Base-by-base conservation (phyloP, 31 red algal genomes). In the Odonthalia washingtoniensis region DNA sequence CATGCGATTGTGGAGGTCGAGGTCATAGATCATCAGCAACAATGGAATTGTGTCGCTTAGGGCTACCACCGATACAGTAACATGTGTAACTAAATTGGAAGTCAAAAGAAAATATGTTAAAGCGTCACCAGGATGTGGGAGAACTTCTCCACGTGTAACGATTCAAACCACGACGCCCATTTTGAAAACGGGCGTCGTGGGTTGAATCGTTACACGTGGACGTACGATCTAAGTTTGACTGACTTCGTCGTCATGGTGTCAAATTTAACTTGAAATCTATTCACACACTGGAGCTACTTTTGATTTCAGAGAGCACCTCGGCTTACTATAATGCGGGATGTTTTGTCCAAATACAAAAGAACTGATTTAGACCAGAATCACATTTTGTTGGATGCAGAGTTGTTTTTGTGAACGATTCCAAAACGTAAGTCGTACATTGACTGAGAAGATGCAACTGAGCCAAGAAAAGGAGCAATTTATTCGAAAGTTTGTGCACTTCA, bases 201-300 rank as follows among this genome's bases (percentile, higher is more conserved):
- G 73, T 77, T 12, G 37, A 45, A 33, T 36, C 33, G 9, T n/a
- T 77, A 24, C 36, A 77, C 9, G 4, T 77, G 1, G 33, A 45
- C 9, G 46, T 46, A 31, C 39, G 40, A 6, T 27, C 27, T 0
- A 63, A 82, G 37, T 82, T 82, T 70, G 79, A 82, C 21, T 17
- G 79, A 1, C 62, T 82, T 3, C 63, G 61, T 1, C 65, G 68
- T n/a, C 18, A 44, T 1, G 79, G 79, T 24, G 79, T 68, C 2
- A 82, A 82, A 6, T 82, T 82, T 26, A 69, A 3, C 68, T 41
- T 38, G 35, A 68, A 68, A 24, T 34, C 38, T 9, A 21, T 82
- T 1, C 79, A 33, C 2, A 1, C 43, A 3, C 37, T 69, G 1
- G 79, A 53, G 1, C 4, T 68, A 24, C 26, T 2, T 41, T 21